phyloP scores from a whole-genome alignment of 495 filamentous ascomycete genomes.

The Filosporella fistucella region DNA sequence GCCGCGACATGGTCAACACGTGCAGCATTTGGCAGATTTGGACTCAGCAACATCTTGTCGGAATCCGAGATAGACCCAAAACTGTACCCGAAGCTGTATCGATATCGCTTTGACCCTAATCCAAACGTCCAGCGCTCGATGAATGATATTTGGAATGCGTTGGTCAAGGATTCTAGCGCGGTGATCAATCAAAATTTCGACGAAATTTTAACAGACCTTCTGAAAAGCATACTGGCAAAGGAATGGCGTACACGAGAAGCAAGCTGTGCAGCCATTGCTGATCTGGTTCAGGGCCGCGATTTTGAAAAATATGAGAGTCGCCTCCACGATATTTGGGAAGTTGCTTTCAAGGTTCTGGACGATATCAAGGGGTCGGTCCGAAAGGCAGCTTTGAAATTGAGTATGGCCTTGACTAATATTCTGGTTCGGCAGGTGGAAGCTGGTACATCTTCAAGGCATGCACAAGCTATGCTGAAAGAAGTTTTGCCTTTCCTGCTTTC shows the following conservation, averaged over 20 bases:
- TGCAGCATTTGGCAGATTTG: constrained; percentile 91
- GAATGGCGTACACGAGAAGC: constrained; percentile 94
- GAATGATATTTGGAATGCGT: constrained; percentile 93
- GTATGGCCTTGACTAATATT: constrained; percentile 73
- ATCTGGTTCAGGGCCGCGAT: constrained; percentile 71
- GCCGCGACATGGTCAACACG: constrained; percentile 94
- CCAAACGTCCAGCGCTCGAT: constrained; percentile 87
- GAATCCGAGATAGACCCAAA: constrained; percentile 88
- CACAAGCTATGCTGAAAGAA: constrained; percentile 71
- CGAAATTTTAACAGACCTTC: constrained; percentile 76
- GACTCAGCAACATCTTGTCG: constrained; percentile 84
- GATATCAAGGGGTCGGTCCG: constrained; percentile 93
- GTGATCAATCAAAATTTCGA: constrained; percentile 76
- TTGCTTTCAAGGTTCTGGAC: constrained; percentile 81
- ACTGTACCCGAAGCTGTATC: constrained; percentile 88
- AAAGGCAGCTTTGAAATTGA: constrained; percentile 71
- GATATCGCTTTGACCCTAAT: constrained; percentile 94
- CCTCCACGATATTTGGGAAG: constrained; percentile 76
- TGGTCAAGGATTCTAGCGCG: constrained; percentile 76
- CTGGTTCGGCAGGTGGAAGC: constrained; percentile 83
- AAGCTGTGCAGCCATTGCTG: constrained; percentile 83
- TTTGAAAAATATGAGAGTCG: constrained; percentile 79
- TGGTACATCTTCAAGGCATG: constrained; percentile 64
- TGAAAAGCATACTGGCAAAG: constrained; percentile 78
- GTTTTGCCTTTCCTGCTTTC: constrained; percentile 89